Evolutionary conservation across 768 basidiomycete genomes (phyloP), one percentile per base, ranked within the genome.

Genomic region (Agaricus subrufescens): DNA sequence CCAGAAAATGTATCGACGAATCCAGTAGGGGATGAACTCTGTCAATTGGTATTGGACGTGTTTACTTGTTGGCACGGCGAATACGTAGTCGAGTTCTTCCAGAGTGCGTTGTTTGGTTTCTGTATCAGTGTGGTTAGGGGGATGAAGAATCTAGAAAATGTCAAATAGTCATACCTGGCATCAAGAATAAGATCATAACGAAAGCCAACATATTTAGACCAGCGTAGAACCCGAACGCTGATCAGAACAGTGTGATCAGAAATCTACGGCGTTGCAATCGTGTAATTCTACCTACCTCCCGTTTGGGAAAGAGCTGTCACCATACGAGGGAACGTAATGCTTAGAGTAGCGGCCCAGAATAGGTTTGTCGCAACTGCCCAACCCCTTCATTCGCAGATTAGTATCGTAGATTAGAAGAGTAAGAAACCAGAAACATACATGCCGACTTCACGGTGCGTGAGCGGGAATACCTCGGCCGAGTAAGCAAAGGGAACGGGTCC

Each of bases 401-500:
- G 19, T 50, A 14, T 30, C 29, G 34, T 4, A 65, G 69, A 57
- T 66, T 69, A 10, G 58, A 57, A 49, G 65, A 15, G 27, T n/a
- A 19, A n/a, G 45, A 65, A 19, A 65, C 63, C 31, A 45, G 40
- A 11, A 4, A 64, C 71, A 62, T 46, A 76, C 76, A 78, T 78
- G 60, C 76, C 76, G 73, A 88, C 77, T 63, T 90, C 89, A 63
- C 91, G 76, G 58, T 89, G 81, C 30, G 86, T 86, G 39, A 95
- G 76, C 5, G 92, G 94, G 80, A 91, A 96, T 11, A 89, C 92
- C 69, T 95, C 94, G 3, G 93, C 93, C 3, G 91, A 93, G 66
- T 94, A 95, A 0, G 89, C 86, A 69, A 87, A 94, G 0, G 93
- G 93, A 7, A 94, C 92, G 4, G 93, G 93, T 0, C 93, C 93